These are phyloP conservation scores for Colletotrichum tanaceti DNA, from an alignment of 2,329 filamentous ascomycete species.

Conservation along the genomic window DNA sequence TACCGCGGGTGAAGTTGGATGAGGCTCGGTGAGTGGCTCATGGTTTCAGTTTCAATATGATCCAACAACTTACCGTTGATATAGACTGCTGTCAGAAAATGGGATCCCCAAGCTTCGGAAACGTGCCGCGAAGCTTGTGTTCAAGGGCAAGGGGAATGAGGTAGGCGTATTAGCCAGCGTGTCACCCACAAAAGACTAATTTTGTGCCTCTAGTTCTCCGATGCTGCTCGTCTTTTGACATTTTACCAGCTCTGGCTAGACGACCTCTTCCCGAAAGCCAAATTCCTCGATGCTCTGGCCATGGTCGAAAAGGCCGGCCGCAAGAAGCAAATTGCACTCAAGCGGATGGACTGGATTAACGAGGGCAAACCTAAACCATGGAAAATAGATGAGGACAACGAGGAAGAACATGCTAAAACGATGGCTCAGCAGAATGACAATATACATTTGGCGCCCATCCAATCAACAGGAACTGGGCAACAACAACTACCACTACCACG, in stretches of 20 bases:
- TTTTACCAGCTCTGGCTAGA: conserved; percentile 98
- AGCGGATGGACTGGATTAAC: conserved; percentile 85
- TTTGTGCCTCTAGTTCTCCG: conserved; percentile 74
- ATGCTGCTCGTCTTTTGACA: conserved; percentile 82
- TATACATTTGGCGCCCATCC: conserved; percentile 47
- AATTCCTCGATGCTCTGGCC: conserved; percentile 86
- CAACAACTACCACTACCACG: conserved; percentile 25
- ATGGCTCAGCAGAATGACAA: conserved; percentile 45
- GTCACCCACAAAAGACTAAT: neutral
- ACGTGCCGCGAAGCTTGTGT: conserved; percentile 76
- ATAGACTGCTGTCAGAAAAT: conserved; percentile 80
- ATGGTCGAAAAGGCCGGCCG: conserved; percentile 97
- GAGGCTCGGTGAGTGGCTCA: conserved; percentile 70
- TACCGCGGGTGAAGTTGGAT: conserved; percentile 86
- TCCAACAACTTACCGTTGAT: conserved; percentile 32
- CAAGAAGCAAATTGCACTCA: conserved; percentile 79
- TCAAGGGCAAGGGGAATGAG: conserved; percentile 96
- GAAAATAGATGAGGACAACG: conserved; percentile 47
- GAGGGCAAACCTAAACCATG: conserved; percentile 70
- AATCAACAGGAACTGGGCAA: conserved; percentile 51
- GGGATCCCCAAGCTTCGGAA: conserved; percentile 86
- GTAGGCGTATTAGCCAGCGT: conserved; percentile 55
- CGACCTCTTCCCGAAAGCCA: conserved; percentile 93
- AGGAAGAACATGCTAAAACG: conserved; percentile 41
- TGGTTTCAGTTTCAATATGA: neutral